Evolutionary conservation across 371 early-diverging fungal species (phyloP).

Genomic region (Saksenaea oblongispora): DNA sequence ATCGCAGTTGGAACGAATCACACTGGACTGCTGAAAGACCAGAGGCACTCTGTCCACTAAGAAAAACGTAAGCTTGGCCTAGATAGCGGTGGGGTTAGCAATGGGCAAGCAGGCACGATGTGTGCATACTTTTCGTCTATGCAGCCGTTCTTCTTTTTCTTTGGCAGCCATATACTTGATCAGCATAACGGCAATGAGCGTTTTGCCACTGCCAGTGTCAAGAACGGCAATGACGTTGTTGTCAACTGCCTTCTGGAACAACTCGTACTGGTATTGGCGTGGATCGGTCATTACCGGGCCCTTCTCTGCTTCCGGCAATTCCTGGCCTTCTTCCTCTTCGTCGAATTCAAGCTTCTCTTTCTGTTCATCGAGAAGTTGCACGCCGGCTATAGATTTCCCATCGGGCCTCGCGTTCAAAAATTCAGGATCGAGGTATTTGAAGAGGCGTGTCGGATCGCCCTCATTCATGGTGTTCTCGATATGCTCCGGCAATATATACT

Average conservation of each 20-base stretch:
- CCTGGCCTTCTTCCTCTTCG: constrained; percentile 12
- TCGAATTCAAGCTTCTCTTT: constrained; percentile 31
- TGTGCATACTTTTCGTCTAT: constrained; percentile 34
- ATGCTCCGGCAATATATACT: constrained; percentile 15
- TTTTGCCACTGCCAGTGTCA: constrained; percentile 95
- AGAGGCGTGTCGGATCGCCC: constrained; percentile 12
- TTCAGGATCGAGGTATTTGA: constrained; percentile 38
- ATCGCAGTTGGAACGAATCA: constrained; percentile 67
- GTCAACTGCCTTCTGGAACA: constrained; percentile 65
- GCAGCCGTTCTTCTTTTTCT: constrained; percentile 35
- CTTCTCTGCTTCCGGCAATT: constrained; percentile 11
- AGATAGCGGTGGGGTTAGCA: background rate
- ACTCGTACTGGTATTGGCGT: constrained; percentile 78
- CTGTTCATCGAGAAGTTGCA: constrained; percentile 22
- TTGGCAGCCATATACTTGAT: constrained; percentile 66
- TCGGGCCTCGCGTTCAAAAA: constrained; percentile 33
- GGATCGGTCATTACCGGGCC: constrained; percentile 42
- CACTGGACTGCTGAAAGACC: constrained; percentile 82
- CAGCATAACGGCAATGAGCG: constrained; percentile 84
- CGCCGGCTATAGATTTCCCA: constrained; percentile 13
- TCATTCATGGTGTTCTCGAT: constrained; percentile 38
- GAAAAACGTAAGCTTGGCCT: constrained; percentile 69
- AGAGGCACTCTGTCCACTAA: constrained; percentile 87
- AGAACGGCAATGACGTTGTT: constrained; percentile 85
- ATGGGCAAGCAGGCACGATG: background rate